Evolutionary conservation across 192 early-diverging fungal genomes (phyloP).

Genomic region (Coemansia sp.): DNA sequence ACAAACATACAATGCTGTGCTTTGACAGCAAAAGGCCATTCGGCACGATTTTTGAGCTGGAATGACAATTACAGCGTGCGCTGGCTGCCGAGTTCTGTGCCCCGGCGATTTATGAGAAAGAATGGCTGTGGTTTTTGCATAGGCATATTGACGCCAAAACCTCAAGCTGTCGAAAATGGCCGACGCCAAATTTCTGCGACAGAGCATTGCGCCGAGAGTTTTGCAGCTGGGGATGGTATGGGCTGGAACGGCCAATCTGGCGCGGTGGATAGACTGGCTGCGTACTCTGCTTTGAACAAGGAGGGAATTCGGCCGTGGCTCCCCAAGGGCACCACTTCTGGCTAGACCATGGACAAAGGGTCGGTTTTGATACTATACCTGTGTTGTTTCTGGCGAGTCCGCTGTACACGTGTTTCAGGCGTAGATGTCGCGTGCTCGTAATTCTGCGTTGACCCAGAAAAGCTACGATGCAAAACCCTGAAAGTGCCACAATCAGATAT

Average conservation of each 20-base stretch:
- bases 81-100: neutral
- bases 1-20: neutral
- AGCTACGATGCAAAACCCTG: conserved; percentile 11
- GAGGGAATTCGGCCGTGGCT: neutral
- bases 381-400: neutral
- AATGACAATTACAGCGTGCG: neutral
- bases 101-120: neutral
- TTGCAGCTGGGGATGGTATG: neutral
- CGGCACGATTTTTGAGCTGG: conserved; percentile 1
- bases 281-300: neutral
- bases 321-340: neutral
- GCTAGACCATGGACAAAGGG: neutral
- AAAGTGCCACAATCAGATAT: conserved; percentile 9
- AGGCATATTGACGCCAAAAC: neutral
- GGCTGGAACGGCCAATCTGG: neutral
- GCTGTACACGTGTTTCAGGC: conserved; percentile 1
- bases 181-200: neutral
- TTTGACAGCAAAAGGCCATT: conserved; percentile 4
- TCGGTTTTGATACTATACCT: conserved; percentile 10
- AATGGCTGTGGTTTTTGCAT: neutral
- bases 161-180: neutral
- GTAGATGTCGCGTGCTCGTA: conserved; percentile 12
- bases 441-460: neutral
- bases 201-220: neutral
- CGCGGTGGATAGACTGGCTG: conserved; percentile 1